Evolutionary conservation across 148 eudicot species (phyloP), one percentile per base, ranked within the genome.

Genomic region (Fagopyrum homotropicum): DNA sequence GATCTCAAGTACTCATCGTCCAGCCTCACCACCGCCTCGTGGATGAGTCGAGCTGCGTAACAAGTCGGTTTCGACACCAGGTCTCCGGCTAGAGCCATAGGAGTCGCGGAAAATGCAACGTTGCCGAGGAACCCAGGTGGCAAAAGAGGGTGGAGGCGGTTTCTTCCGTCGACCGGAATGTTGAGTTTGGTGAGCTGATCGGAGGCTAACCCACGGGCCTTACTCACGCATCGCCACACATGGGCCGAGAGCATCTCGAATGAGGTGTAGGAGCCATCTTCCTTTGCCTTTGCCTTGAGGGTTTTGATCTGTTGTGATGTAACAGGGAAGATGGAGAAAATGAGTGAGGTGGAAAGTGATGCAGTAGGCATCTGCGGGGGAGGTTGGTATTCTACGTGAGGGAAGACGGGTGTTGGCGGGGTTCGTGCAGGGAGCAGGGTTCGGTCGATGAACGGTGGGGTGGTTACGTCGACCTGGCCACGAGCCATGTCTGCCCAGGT

Each of bases 341-440:
- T 5, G 30, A 19, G 30, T 10, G 40, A 2, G 45, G 15, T 52
- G 30, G 75, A 49, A n/a, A 15, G 15, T 2, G 12, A 35, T 35
- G 40, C 11, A n/a, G 54, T 14, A 6, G 15, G 14, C 14, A 61
- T 16, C 7, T 11, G 14, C 12, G 75, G 75, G 1, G 75, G 60
- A 40, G 76, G 54, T 8, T 80, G 57, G 66, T 75, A 83, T 77
- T 80, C 85, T 9, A 78, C 14, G 69, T 83, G 86, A 1, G 43
- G 75, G 52, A 80, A 83, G 16, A 59, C 63, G 22, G 79, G 73
- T 14, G 49, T 75, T 10, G 83, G 81, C 0, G 86, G 83, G 69
- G 9, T 1, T 14, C 81, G 81, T 15, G 86, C 79, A 19, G 12
- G n/a, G 26, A 83, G 50, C 1, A 49, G 16, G 5, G 26, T 22